Evolutionary conservation across 106 monocot genomes (phyloP).

Genomic region (Hemerocallis citrina): DNA sequence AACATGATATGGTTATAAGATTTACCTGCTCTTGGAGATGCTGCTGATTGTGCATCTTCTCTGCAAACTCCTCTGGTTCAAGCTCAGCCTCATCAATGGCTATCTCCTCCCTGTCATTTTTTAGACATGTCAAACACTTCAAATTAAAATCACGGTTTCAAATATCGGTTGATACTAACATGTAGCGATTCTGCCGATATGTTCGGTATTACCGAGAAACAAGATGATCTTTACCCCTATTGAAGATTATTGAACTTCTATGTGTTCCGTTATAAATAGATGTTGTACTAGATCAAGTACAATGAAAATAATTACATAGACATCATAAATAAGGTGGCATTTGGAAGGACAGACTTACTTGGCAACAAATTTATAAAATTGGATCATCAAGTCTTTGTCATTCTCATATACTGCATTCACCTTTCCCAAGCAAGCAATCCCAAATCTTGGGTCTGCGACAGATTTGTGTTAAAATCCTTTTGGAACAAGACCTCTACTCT

Average conservation of each 20-base stretch:
- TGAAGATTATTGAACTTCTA: no score
- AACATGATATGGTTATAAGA: not conserved
- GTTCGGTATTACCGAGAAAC: no score
- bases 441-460: conserved; percentile 73
- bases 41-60: conserved; percentile 37
- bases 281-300: no score
- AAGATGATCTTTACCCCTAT: no score
- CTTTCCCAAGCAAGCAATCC: conserved; percentile 83
- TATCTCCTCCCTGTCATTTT: conserved; percentile 50
- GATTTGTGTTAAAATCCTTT: not conserved
- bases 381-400: conserved; percentile 68
- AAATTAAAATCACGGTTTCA: no score
- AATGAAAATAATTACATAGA: no score
- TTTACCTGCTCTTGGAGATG: conserved; percentile 47
- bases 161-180: no score
- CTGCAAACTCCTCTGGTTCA: conserved; percentile 32
- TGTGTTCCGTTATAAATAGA: no score
- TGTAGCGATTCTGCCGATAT: no score
- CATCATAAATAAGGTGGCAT: no score
- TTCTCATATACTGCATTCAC: conserved; percentile 69
- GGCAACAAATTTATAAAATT: conserved; percentile 58
- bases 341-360: conserved; percentile 27
- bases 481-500: not conserved
- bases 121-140: conserved; percentile 3
- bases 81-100: conserved; percentile 70